These are phyloP conservation scores for Fusarium nisikadoi DNA, from an alignment of 2,329 filamentous ascomycete species.

Conservation along the genomic window DNA sequence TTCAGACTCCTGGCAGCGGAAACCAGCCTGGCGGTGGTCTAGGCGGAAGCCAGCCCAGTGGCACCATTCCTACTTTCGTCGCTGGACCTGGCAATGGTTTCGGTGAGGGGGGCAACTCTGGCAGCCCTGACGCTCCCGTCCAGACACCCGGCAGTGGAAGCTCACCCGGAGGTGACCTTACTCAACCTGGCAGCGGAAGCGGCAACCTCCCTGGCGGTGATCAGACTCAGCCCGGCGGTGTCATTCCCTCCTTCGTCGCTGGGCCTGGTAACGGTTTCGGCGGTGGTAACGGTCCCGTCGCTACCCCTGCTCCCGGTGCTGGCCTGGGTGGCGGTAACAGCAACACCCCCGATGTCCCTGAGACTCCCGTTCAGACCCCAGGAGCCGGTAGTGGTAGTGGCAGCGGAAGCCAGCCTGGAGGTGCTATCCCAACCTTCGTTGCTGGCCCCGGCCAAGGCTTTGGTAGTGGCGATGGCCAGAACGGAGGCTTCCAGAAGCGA, in stretches of 20 bases:
- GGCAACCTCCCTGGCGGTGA: background rate
- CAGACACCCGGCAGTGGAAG: slow-evolving; percentile 5
- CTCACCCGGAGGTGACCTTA: background rate
- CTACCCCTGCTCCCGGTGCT: background rate
- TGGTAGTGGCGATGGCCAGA: slow-evolving; percentile 9
- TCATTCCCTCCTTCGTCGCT: slow-evolving; percentile 16
- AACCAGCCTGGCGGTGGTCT: background rate
- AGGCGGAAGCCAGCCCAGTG: background rate
- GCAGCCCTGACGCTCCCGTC: background rate
- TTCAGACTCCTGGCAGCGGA: slow-evolving; percentile 1
- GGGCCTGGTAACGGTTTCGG: slow-evolving; percentile 21
- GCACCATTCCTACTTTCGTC: slow-evolving; percentile 17
- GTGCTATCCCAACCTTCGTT: slow-evolving; percentile 25
- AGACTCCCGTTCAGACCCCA: slow-evolving; percentile 13
- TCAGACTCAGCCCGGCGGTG: background rate
- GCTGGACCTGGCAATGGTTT: slow-evolving; percentile 20
- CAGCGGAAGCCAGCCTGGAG: slow-evolving; percentile 1
- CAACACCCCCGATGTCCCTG: slow-evolving; percentile 1
- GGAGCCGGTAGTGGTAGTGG: slow-evolving; percentile 1
- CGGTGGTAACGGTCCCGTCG: background rate
- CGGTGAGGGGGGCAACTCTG: background rate
- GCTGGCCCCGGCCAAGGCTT: slow-evolving; percentile 28
- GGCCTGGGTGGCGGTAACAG: slow-evolving; percentile 7
- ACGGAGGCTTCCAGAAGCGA: slow-evolving; percentile 23
- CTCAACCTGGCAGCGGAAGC: background rate